Evolutionary conservation across 2,329 filamentous ascomycete species (phyloP), one percentile per base, ranked within the genome.

Genomic region (Calonectria naviculata): DNA sequence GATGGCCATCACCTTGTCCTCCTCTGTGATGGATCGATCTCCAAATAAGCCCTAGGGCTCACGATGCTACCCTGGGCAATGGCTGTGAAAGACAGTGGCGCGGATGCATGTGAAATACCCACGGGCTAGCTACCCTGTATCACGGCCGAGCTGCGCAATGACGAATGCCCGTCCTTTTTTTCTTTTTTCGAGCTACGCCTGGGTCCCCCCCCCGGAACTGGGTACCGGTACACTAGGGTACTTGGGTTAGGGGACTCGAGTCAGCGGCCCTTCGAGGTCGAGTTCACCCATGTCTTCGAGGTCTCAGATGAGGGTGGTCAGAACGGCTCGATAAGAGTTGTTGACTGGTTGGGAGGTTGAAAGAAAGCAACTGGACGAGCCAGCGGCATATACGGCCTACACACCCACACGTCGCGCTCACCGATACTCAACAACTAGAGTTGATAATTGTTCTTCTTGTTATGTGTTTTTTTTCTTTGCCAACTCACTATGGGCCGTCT

Each of bases 81-180:
- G 19, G 62, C 19, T 28, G 29, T 34, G 21, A 52, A 62, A 54
- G 56, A 46, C 47, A 42, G 28, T 44, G 61, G 62, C 38, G 49
- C 31, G 46, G 46, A 54, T 62, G 54, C 54, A 70, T 66, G 68
- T 62, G 63, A 70, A 70, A 66, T 66, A 36, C 42, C 54, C 34
- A 56, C 46, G 44, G 28, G 21, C 52, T 21, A 54, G 26, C 68
- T 70, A 64, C 70, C 63, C 62, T 72, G 62, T 63, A 62, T 54
- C 46, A 65, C 58, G 44, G 49, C 65, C 65, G 24, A 70, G 44
- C 73, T 76, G 74, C 75, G 74, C 67, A 70, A 77, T 78, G 75
- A 78, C 75, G 75, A 74, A 64, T 54, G 21, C 42, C 42, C 47
- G 38, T 66, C 44, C 47, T 52, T 70, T 65, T 58, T 58, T 58